Conservation (phyloP, 208 protist genomes). For the Crithidia bombi region DNA sequence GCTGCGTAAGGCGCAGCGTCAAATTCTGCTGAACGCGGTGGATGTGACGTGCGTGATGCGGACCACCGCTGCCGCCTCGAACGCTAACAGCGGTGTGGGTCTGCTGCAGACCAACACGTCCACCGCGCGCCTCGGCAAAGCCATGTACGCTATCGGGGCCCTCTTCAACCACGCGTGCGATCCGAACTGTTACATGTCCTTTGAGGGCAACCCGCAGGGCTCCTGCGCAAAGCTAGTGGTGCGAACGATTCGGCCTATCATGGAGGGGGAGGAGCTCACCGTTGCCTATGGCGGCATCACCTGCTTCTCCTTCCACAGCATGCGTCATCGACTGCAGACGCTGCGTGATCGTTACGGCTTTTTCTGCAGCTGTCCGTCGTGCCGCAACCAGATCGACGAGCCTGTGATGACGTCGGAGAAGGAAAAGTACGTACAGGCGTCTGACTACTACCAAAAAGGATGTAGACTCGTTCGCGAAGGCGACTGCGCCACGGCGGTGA, state of each 20-base stretch:
- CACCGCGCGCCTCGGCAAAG: conserved; percentile 66
- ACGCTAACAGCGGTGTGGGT: conserved; percentile 22
- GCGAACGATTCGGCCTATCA: conserved; percentile 65
- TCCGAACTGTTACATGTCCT: conserved; percentile 85
- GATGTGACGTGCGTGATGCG: conserved; percentile 67
- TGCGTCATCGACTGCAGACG: conserved; percentile 65
- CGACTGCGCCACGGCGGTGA: conserved; percentile 72
- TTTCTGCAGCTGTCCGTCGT: conserved; percentile 69
- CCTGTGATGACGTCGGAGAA: conserved; percentile 61
- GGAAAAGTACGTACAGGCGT: conserved; percentile 79
- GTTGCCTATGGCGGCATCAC: conserved; percentile 80
- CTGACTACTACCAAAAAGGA: conserved; percentile 92
- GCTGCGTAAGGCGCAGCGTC: conserved; percentile 73
- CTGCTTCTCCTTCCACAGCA: conserved; percentile 77
- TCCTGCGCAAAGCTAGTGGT: conserved; percentile 59
- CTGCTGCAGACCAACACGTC: conserved; percentile 56
- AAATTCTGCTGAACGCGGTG: conserved; percentile 67
- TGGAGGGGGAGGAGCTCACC: conserved; percentile 80
- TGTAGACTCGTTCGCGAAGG: conserved; percentile 80
- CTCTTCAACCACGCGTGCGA: conserved; percentile 87
- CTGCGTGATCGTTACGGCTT: conserved; percentile 82
- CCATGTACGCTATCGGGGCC: conserved; percentile 60
- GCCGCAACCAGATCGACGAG: conserved; percentile 77
- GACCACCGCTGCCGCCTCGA: conserved; percentile 28
- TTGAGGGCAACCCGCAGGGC: conserved; percentile 77